Conservation (phyloP, 306 rosid genomes). For the Albizia julibrissin region DNA sequence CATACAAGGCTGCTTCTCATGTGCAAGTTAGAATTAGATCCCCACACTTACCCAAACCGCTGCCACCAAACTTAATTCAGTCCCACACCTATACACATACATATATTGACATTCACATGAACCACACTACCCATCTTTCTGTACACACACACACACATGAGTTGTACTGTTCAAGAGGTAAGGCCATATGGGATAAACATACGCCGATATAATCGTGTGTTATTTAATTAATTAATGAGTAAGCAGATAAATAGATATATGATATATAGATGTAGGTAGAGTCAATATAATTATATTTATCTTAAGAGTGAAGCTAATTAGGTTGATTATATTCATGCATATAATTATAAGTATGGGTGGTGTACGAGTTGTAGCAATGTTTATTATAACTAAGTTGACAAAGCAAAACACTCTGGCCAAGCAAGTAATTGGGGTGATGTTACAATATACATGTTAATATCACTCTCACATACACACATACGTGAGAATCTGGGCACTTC, state of each 20-base stretch:
- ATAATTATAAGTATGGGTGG: not conserved
- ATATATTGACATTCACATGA: conserved; percentile 9
- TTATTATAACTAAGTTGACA: conserved; percentile 39
- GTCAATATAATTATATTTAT: not conserved
- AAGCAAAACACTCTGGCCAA: conserved; percentile 38
- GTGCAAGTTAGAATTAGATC: not conserved
- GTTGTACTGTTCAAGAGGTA: not conserved
- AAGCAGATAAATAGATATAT: not conserved
- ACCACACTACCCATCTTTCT: not conserved
- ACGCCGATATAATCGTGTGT: not conserved
- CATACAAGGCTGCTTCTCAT: not conserved
- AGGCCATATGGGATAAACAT: not conserved
- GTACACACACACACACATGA: not conserved
- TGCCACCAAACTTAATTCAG: not conserved
- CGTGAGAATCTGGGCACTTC: not conserved
- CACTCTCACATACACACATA: not conserved
- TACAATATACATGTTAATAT: not conserved
- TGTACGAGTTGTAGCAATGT: not conserved
- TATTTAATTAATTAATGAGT: not conserved
- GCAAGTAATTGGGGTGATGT: conserved; percentile 35
- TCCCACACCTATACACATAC: not conserved
- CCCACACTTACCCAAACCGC: not conserved
- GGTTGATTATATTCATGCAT: conserved; percentile 24
- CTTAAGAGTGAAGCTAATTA: conserved; percentile 5
- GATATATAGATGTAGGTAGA: not conserved